Base-by-base conservation (phyloP, 495 filamentous ascomycete species). In the Neurospora intermedia region DNA sequence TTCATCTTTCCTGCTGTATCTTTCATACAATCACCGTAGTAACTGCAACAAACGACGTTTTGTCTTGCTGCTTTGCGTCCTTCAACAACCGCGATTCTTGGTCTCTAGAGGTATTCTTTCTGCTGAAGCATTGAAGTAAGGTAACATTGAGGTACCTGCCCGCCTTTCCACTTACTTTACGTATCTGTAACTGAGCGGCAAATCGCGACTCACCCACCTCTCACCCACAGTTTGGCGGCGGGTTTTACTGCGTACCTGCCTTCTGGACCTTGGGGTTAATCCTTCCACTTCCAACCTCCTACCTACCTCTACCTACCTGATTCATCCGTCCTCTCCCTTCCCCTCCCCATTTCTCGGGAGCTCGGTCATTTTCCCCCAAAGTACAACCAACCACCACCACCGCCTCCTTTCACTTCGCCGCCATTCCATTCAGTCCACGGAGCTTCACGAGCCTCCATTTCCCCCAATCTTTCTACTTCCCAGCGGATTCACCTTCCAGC, bases 231-330 rank as follows among this genome's bases (percentile, higher is more conserved):
- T 59, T 66, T 35, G 54, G 54, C 23, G 54, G 54, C 54, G 54
- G 27, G 54, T 66, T 66, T 66, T 66, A 66, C 54, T 66, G 27
- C 54, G 54, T 66, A 66, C 54, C 54, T 66, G 54, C 27, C 54
- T 66, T 66, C 27, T 66, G 54, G 54, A 35, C 27, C 27, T 35
- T 66, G 4, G 4, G 15, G 54, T 66, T 66, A 66, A 62, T 62
- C 54, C 54, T 66, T 76, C 76, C 59, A 62, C 75, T 72, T 73
- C 72, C 73, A 45, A 38, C 35, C 35, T 38, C 40, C 35, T 66
- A 38, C 70, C 74, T 71, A 66, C 77, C 62, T 41, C 35, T 66
- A 38, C 70, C 74, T 71, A 66, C 77, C 62, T 41, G 45, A 71
- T 71, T 45, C 70, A 42, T 69, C 73, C 38, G 35, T 38, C 45